A percentile compares a stretch with the other conserved stretches of the same genome.
Evolutionary conservation across 208 protist genomes (phyloP).

Genomic region (Crithidia mellificae): DNA sequence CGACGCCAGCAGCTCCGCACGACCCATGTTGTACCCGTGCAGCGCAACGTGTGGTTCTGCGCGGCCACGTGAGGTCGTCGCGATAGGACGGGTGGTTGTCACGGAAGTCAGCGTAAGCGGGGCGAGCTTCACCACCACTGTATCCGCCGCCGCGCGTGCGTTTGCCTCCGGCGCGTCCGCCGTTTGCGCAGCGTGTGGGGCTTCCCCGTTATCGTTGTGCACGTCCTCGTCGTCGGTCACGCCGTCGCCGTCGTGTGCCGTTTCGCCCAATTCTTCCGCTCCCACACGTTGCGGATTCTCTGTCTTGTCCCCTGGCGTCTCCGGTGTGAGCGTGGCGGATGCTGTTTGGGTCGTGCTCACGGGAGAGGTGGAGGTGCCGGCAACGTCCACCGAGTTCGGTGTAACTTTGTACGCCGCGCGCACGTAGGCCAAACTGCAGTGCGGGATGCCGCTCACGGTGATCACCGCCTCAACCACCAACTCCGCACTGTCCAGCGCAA

Average conservation of each 20-base stretch:
- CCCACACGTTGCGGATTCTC: no score
- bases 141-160: background rate
- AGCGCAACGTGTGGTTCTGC: background rate
- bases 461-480: conserved; percentile 61
- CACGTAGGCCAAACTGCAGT: conserved; percentile 52
- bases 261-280: no score
- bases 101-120: background rate
- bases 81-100: background rate
- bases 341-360: background rate
- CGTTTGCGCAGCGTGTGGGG: no score
- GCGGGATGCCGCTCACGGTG: conserved; percentile 65
- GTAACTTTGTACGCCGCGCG: conserved; percentile 29
- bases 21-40: conserved; percentile 40
- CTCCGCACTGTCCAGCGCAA: conserved; percentile 32
- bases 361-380: no score
- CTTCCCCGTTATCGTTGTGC: no score
- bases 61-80: background rate
- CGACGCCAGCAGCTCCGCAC: conserved; percentile 31
- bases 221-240: no score
- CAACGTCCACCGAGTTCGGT: no score
- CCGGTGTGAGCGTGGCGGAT: no score
- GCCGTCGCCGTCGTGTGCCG: no score
- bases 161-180: no score
- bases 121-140: background rate
- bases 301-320: no score